These are phyloP conservation scores for Rutstroemia sp. DNA, from an alignment of 2,329 filamentous ascomycete genomes.

Conservation along the genomic window DNA sequence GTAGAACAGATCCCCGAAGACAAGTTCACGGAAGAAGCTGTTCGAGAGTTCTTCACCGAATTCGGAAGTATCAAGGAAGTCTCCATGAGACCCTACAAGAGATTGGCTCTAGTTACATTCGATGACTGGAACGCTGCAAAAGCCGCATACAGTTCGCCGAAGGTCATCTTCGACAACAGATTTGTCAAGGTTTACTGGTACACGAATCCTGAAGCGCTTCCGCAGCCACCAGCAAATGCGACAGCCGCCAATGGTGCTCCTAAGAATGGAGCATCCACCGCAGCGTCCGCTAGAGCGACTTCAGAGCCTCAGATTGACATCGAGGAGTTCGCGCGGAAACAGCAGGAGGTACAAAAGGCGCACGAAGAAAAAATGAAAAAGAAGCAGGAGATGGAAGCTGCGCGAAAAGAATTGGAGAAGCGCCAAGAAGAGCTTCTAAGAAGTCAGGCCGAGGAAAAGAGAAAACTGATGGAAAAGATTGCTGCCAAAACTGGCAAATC, in stretches of 20 bases:
- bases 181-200: constrained; percentile 83
- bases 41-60: constrained; percentile 62
- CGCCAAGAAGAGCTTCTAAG: constrained; percentile 54
- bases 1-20: constrained; percentile 73
- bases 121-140: constrained; percentile 58
- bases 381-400: constrained; percentile 53
- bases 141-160: constrained; percentile 67
- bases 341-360: constrained; percentile 63
- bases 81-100: constrained; percentile 57
- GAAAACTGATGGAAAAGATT: constrained; percentile 53
- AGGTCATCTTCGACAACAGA: constrained; percentile 75
- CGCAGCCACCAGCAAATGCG: constrained; percentile 26
- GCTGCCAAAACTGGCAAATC: constrained; percentile 41
- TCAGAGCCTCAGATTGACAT: constrained; percentile 51
- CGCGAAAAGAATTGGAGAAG: constrained; percentile 57
- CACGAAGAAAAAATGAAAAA: constrained; percentile 59
- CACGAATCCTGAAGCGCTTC: constrained; percentile 40
- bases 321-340: constrained; percentile 60
- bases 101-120: constrained; percentile 63
- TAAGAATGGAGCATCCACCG: constrained; percentile 23
- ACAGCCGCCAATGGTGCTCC: constrained; percentile 22
- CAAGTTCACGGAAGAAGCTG: constrained; percentile 54
- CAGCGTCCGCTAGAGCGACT: constrained; percentile 17
- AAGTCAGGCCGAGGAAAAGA: constrained; percentile 58
- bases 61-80: constrained; percentile 62